These are phyloP conservation scores for Sporothrix inflata DNA, from an alignment of 2,329 filamentous ascomycete genomes.

Conservation along the genomic window DNA sequence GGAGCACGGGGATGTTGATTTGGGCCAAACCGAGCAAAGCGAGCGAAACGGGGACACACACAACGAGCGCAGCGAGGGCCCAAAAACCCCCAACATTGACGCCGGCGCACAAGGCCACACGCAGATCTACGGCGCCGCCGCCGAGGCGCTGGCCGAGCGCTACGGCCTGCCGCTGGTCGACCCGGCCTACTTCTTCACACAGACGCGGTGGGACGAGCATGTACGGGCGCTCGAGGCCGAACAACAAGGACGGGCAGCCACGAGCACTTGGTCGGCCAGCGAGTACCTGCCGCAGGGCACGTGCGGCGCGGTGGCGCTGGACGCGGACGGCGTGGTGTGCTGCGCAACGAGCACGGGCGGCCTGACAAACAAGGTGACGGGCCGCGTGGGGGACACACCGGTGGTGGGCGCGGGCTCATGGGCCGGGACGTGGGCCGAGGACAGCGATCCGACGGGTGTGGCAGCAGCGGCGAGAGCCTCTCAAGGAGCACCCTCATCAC, in stretches of 20 bases:
- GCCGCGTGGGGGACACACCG: slow-evolving; percentile 84
- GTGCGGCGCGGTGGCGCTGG: slow-evolving; percentile 79
- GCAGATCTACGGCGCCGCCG: slow-evolving; percentile 57
- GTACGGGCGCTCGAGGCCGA: slow-evolving; percentile 55
- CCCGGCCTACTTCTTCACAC: slow-evolving; percentile 76
- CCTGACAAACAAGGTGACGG: slow-evolving; percentile 85
- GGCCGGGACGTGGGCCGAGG: slow-evolving; percentile 79
- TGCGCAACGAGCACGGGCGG: slow-evolving; percentile 72
- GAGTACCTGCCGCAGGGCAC: slow-evolving; percentile 79
- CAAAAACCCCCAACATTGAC: slow-evolving; percentile 45
- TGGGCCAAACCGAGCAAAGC: slow-evolving; percentile 37
- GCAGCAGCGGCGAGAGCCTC: not conserved
- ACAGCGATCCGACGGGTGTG: slow-evolving; percentile 43
- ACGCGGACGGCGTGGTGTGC: slow-evolving; percentile 74
- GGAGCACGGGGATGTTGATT: slow-evolving; percentile 64
- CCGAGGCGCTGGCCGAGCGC: slow-evolving; percentile 67
- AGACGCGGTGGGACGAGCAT: slow-evolving; percentile 73
- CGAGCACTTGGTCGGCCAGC: slow-evolving; percentile 30
- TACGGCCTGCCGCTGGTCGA: slow-evolving; percentile 75
- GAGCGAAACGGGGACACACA: not conserved
- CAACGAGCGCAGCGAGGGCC: slow-evolving; percentile 48
- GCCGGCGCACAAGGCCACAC: slow-evolving; percentile 54
- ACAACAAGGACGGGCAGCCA: slow-evolving; percentile 41
- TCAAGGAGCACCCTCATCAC: slow-evolving; percentile 24
- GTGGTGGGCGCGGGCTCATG: slow-evolving; percentile 84